Conservation (phyloP, 129 eudicot genomes). For the sunflower (Helianthus annuus) region HanXRQr2.0-SUNRISE NC_035435.2:174301960-174302459, state of each 20-base stretch:
- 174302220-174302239: constrained; percentile 11
- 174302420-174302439: neutral
- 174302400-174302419: neutral
- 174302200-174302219: constrained; percentile 37
- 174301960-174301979: neutral
- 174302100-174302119: neutral
- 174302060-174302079: neutral
- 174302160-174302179: constrained; percentile 86
- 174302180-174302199: constrained; percentile 54
- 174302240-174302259: constrained; percentile 1
- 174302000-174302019: neutral
- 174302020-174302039: constrained; percentile 1
- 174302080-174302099: neutral
- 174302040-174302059: constrained; percentile 5
- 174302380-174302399: neutral
- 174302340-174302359: constrained; percentile 16
- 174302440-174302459: neutral
- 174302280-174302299: constrained; percentile 72
- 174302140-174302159: constrained; percentile 46
- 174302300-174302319: constrained; percentile 79
- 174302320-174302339: constrained; percentile 66
- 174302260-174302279: constrained; percentile 75
- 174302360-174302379: neutral
- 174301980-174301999: neutral
- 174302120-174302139: neutral